phyloP scores from a whole-genome alignment of 2,329 filamentous ascomycete species.

The Diaporthe aspalathi region DNA sequence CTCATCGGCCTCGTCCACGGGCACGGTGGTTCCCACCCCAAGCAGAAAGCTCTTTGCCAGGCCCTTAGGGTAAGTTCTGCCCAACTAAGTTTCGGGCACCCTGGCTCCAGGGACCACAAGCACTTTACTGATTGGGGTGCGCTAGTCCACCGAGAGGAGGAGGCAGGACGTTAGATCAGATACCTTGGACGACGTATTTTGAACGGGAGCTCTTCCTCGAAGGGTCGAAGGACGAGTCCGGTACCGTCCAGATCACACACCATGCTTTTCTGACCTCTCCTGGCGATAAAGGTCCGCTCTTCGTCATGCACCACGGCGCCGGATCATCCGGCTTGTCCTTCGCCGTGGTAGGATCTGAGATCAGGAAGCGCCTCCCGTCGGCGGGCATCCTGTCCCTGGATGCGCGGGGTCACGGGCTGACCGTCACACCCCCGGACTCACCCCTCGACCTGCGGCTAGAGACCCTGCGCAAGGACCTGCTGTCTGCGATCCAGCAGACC shows the following conservation, averaged over 20 bases:
- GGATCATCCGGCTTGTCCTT: conserved; percentile 95
- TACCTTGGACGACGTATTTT: conserved; percentile 92
- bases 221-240: conserved; percentile 55
- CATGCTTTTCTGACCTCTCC: conserved; percentile 93
- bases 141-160: conserved; percentile 55
- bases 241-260: conserved; percentile 67
- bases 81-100: conserved; percentile 23
- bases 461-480: conserved; percentile 79
- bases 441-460: conserved; percentile 75
- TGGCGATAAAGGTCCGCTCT: conserved; percentile 78
- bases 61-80: conserved; percentile 69
- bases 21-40: conserved; percentile 86
- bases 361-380: conserved; percentile 79
- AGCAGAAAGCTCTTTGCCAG: conserved; percentile 79
- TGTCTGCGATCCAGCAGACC: conserved; percentile 75
- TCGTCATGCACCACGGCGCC: conserved; percentile 94
- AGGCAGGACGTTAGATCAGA: conserved; percentile 70
- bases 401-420: conserved; percentile 86
- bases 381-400: conserved; percentile 89
- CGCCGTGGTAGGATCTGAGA: conserved; percentile 80
- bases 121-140: background rate
- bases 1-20: conserved; percentile 91
- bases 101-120: background rate
- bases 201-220: conserved; percentile 83
- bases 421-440: conserved; percentile 56